Evolutionary conservation across 2,329 filamentous ascomycete genomes (phyloP).

Genomic region (Daldinia sp.): DNA sequence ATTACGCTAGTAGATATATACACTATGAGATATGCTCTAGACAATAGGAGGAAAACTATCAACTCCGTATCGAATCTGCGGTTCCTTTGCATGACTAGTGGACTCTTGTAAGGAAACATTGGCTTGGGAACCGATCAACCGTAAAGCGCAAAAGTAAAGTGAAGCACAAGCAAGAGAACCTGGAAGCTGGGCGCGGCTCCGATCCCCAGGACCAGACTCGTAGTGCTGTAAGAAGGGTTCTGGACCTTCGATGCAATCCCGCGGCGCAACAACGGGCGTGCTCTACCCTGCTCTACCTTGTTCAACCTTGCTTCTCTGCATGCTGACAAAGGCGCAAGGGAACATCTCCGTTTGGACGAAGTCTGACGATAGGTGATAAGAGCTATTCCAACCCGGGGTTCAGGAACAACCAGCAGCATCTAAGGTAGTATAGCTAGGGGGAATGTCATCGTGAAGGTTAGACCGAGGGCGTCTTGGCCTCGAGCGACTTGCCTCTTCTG

Average conservation of each 20-base stretch:
- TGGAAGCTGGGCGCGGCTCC: conserved; percentile 24
- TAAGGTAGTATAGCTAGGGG: conserved; percentile 16
- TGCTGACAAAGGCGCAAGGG: conserved; percentile 21
- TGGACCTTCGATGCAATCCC: conserved; percentile 7
- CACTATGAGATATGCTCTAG: background rate
- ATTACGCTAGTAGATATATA: background rate
- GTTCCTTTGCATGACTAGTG: background rate
- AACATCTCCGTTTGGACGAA: conserved; percentile 21
- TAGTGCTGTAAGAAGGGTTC: conserved; percentile 2
- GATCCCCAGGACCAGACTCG: conserved; percentile 20
- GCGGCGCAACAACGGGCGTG: conserved; percentile 7
- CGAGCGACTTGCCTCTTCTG: conserved; percentile 29
- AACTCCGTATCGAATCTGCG: background rate
- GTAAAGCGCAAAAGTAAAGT: conserved; percentile 3
- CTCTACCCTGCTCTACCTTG: conserved; percentile 2
- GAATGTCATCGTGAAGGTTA: conserved; percentile 10
- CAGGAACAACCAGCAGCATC: conserved; percentile 5
- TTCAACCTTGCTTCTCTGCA: conserved; percentile 1
- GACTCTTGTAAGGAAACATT: background rate
- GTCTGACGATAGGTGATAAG: background rate
- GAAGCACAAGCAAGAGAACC: conserved; percentile 18
- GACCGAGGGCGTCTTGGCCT: conserved; percentile 25
- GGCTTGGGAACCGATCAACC: conserved; percentile 9
- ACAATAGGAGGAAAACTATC: conserved; percentile 28
- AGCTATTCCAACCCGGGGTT: conserved; percentile 7